These are phyloP conservation scores for Penicillium sp. DNA, from an alignment of 2,329 filamentous ascomycete genomes.

Conservation along the genomic window DNA sequence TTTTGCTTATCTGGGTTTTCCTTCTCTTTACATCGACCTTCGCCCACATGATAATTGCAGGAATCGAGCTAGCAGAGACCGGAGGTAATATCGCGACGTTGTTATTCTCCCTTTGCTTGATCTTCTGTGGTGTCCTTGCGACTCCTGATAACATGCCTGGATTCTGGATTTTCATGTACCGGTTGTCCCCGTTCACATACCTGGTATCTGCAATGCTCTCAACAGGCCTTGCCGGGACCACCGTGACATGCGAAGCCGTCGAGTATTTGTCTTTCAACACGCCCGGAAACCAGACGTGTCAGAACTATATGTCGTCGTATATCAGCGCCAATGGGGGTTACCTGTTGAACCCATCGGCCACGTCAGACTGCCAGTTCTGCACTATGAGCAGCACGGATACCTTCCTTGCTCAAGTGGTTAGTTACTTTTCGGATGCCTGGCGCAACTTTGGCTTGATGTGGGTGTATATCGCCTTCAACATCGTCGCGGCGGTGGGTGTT, in stretches of 20 bases:
- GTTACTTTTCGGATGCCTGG: constrained; percentile 47
- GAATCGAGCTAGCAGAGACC: constrained; percentile 61
- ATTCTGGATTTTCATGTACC: constrained; percentile 9
- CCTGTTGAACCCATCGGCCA: constrained; percentile 38
- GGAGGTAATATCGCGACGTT: constrained; percentile 69
- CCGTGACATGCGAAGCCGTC: not conserved
- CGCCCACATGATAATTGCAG: constrained; percentile 63
- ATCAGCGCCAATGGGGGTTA: constrained; percentile 32
- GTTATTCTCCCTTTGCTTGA: constrained; percentile 61
- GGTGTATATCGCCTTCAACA: constrained; percentile 58
- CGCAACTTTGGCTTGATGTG: constrained; percentile 63
- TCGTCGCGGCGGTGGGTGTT: constrained; percentile 48
- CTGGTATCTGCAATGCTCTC: constrained; percentile 2
- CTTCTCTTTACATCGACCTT: constrained; percentile 65
- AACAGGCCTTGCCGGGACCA: not conserved
- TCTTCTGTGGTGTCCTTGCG: constrained; percentile 50
- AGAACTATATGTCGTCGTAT: constrained; percentile 29
- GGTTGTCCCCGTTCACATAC: too few relatives aligned
- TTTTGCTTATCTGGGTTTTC: constrained; percentile 57
- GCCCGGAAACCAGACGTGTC: constrained; percentile 4
- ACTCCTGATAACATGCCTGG: not conserved
- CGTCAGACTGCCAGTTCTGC: constrained; percentile 47
- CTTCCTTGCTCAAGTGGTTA: constrained; percentile 38
- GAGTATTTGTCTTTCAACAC: constrained; percentile 5
- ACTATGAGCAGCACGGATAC: constrained; percentile 39